Evolutionary conservation across 2,329 filamentous ascomycete species (phyloP), one percentile per base, ranked within the genome.

Genomic region (Chrysoporthe austroafricana): DNA sequence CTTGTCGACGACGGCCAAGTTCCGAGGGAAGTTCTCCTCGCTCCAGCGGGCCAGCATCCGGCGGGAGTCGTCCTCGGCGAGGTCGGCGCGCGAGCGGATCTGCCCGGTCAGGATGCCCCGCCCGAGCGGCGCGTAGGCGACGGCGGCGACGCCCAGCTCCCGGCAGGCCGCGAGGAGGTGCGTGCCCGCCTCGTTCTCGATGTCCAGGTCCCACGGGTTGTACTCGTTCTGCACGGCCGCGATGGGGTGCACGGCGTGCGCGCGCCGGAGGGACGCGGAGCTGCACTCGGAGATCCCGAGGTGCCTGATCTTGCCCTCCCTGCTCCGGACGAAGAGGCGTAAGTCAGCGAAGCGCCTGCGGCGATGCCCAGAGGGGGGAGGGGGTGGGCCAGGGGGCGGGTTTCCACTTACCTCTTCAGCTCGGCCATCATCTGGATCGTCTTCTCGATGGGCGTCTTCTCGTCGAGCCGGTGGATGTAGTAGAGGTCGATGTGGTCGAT

Each of bases 41-140:
- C 71, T 76, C 74, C 86, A 87, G 11, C 86, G 80, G 2, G 85
- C 85, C 18, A 83, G 32, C 59, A 13, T 70, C 69, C 48, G 72
- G 71, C 87, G 83, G 73, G 83, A 80, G 72, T 88, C 86, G 2
- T 74, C 76, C 9, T 79, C 77, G 4, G 79, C 79, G 59, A 88
- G 78, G 71, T 87, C 85, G 18, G 78, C 78, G 0, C 72, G 74
- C 2, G 78, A 80, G 48, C 79, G 73, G 84, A 82, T 7, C 76
- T 74, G 8, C 8, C 86, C 86, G 0, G 85, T 83, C 34, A 90
- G 73, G 69, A 90, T 76, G 14, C 88, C 88, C 1, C 87, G 81
- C 2, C 86, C 87, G 2, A 91, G 81, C 1, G 88, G 88, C n/a
- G 82, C 84, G 76, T 88, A 89, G 2, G 85, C 83, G 1, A 91